Evolutionary conservation across 164 flowering plant genomes (phyloP), one percentile per base, ranked within the genome.

Genomic region (Pachysandra terminalis): DNA sequence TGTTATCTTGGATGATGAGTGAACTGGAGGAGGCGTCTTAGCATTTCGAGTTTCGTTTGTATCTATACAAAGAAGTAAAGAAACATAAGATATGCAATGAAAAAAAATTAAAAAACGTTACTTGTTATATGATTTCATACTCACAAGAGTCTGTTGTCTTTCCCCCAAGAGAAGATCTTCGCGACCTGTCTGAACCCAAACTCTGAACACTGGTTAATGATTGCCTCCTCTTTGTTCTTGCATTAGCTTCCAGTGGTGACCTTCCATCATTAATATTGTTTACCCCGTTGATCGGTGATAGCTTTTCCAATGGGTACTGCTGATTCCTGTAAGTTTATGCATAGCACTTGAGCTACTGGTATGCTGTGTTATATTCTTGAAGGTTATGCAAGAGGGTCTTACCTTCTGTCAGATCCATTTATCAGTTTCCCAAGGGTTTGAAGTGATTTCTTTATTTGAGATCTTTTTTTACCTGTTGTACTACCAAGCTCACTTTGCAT

Each of bases 371-470:
- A 45, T n/a, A n/a, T n/a, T 19, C 27, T 19, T 45, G 24, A 26
- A 26, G 41, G 59, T 9, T 19, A 22, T 15, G 17, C 1, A 21
- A 19, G 48, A 3, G 21, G 19, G 19, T 19, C 13, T 72, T 67
- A 93, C 98, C 89, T 87, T 75, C 81, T 92, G 26, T 89, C 94
- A n/a, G 96, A 80, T 56, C 94, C 94, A 75, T 82, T 84, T 6
- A 95, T 87, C 56, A 92, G 68, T 72, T 87, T 94, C 73, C 98
- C 97, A 40, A 92, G 85, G 24, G 86, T 81, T 27, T 86, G 81
- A 53, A 95, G 77, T 41, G 98, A 90, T 74, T 81, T 92, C 71
- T 82, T 81, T 65, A 95, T 81, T 26, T 87, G 96, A 48, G 96
- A 90, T 60, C 85, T 83, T 75, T 89, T 90, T 54, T 78, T 84